phyloP scores from a whole-genome alignment of 2,329 filamentous ascomycete species.

The Lasiodiplodia sp. region DNA sequence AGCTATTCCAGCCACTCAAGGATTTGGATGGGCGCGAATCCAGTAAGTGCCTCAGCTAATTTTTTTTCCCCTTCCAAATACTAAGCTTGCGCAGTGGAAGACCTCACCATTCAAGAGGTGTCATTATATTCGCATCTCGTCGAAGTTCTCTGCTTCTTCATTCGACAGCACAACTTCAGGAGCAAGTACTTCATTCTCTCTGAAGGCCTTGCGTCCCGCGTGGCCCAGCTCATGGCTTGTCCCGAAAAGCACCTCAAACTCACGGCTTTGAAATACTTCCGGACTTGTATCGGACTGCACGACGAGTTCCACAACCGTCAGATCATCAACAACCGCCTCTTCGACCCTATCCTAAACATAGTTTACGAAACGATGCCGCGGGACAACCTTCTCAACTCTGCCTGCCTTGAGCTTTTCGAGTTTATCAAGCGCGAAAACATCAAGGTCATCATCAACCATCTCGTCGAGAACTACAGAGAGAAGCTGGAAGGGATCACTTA shows the following conservation, averaged over 20 bases:
- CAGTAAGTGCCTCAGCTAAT: slow-evolving; percentile 48
- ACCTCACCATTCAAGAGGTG: slow-evolving; percentile 81
- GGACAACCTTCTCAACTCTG: slow-evolving; percentile 92
- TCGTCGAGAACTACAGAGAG: slow-evolving; percentile 84
- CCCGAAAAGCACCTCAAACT: slow-evolving; percentile 93
- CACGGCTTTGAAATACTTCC: slow-evolving; percentile 91
- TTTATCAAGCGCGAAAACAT: slow-evolving; percentile 70
- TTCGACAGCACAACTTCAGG: slow-evolving; percentile 84
- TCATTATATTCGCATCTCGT: slow-evolving; percentile 91
- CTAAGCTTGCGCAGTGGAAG: slow-evolving; percentile 59
- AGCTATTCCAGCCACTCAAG: slow-evolving; percentile 85
- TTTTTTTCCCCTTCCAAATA: background rate
- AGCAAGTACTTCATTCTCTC: slow-evolving; percentile 88
- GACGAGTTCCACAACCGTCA: slow-evolving; percentile 92
- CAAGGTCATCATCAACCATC: slow-evolving; percentile 80
- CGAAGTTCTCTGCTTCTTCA: slow-evolving; percentile 92
- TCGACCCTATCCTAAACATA: slow-evolving; percentile 85
- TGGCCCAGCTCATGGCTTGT: slow-evolving; percentile 81
- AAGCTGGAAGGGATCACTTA: slow-evolving; percentile 78
- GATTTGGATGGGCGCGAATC: slow-evolving; percentile 72
- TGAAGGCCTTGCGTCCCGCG: slow-evolving; percentile 77
- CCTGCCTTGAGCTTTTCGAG: slow-evolving; percentile 92
- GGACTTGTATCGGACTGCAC: slow-evolving; percentile 81
- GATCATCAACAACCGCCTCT: slow-evolving; percentile 79
- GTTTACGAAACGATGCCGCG: slow-evolving; percentile 85